A percentile compares a stretch with the other conserved stretches of the same genome.
Evolutionary conservation across 2,329 filamentous ascomycete species (phyloP).

Genomic region (Ophiostoma ips): DNA sequence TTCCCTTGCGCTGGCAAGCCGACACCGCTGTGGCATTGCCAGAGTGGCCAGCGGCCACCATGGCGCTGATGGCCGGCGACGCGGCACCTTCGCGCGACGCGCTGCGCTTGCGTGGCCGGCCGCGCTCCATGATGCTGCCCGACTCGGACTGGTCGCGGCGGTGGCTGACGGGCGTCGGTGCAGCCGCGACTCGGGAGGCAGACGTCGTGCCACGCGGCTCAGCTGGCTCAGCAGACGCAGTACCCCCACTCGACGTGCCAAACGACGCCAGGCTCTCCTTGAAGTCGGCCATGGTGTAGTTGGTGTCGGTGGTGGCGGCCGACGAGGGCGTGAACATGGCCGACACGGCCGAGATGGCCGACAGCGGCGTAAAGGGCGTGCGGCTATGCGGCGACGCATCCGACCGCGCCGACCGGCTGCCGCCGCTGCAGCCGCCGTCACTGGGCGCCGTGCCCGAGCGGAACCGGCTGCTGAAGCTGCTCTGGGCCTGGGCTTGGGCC

Average conservation of each 20-base stretch:
- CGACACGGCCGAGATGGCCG: conserved; percentile 26
- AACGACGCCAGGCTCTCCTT: not conserved
- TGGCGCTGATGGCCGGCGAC: conserved; percentile 3
- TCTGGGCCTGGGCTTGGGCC: no score
- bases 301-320: not conserved
- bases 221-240: not conserved
- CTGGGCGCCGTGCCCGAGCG: conserved; percentile 30
- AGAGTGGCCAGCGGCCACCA: not conserved
- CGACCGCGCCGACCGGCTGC: conserved; percentile 25
- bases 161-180: conserved; percentile 24
- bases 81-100: conserved; percentile 15
- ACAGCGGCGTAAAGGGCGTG: conserved; percentile 32
- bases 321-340: conserved; percentile 36
- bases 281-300: not conserved
- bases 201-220: conserved; percentile 2
- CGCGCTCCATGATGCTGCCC: conserved; percentile 45
- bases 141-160: conserved; percentile 42
- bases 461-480: conserved; percentile 24
- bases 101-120: conserved; percentile 41
- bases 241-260: not conserved
- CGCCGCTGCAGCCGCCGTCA: conserved; percentile 27
- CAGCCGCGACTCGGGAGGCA: conserved; percentile 18
- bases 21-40: not conserved
- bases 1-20: not conserved
- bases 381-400: conserved; percentile 35